Percentiles rank a stretch among this genome's conserved stretches.
These are phyloP conservation scores for Ettlia oleoabundans DNA, from an alignment of 139 green algal genomes.

Conservation along the genomic window DNA sequence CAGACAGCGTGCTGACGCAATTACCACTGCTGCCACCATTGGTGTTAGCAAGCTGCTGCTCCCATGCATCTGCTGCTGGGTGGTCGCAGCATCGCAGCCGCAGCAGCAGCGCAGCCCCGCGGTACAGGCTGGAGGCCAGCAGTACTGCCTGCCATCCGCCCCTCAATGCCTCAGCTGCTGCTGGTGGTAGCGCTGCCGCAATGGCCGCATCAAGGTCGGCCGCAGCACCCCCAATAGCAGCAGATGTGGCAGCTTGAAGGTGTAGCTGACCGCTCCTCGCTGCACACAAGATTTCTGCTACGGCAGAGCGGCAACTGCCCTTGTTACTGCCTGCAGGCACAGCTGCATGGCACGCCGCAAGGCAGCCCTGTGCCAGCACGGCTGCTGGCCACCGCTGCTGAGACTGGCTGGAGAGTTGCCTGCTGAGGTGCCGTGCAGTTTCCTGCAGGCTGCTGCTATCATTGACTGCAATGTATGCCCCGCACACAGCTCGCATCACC, in stretches of 20 bases:
- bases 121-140: conserved; percentile 3
- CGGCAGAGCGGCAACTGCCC: no score
- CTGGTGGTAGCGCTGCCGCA: background rate
- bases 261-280: no score
- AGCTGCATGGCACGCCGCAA: background rate
- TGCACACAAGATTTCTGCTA: background rate
- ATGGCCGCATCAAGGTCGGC: background rate
- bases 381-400: background rate
- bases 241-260: no score
- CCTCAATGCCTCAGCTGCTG: conserved; percentile 1
- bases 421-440: background rate
- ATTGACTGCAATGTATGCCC: background rate
- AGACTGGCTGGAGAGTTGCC: background rate
- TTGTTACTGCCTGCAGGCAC: background rate
- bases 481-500: conserved; percentile 15
- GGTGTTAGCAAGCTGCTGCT: background rate
- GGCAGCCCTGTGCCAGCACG: conserved; percentile 9
- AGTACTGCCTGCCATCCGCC: background rate
- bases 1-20: background rate
- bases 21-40: background rate
- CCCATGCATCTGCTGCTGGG: background rate
- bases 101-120: conserved; percentile 4
- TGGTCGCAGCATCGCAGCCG: conserved; percentile 23
- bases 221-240: no score
- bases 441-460: background rate